These are phyloP conservation scores for Pezicula rhizophila DNA, from an alignment of 2,329 filamentous ascomycete species.

Conservation along the genomic window DNA sequence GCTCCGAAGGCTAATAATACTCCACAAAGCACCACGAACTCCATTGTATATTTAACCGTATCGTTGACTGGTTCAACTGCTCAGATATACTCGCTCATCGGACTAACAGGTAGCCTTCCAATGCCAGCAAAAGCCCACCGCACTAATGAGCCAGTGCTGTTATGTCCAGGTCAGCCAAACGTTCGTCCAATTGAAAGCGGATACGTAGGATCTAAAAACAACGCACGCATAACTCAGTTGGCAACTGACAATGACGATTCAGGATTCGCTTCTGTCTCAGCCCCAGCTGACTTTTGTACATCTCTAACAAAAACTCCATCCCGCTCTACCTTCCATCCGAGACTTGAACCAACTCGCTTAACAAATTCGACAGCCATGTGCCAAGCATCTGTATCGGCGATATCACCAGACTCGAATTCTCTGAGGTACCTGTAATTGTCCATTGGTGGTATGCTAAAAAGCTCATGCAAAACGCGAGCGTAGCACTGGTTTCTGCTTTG, in stretches of 20 bases:
- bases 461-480: constrained; percentile 20
- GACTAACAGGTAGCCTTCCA: constrained; percentile 17
- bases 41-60: no score
- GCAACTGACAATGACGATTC: constrained; percentile 21
- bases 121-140: constrained; percentile 25
- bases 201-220: background rate
- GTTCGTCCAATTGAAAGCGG: background rate
- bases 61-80: no score
- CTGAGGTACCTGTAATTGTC: constrained; percentile 37
- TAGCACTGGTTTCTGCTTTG: constrained; percentile 26
- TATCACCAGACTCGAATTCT: constrained; percentile 45
- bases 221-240: constrained; percentile 5
- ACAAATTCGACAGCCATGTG: constrained; percentile 37
- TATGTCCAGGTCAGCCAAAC: constrained; percentile 5
- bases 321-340: constrained; percentile 37
- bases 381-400: constrained; percentile 40
- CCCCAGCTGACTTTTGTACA: constrained; percentile 2
- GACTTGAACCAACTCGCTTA: constrained; percentile 27
- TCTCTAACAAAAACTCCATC: constrained; percentile 40
- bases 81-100: constrained; percentile 14
- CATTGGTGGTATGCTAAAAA: constrained; percentile 21
- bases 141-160: constrained; percentile 16
- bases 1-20: no score
- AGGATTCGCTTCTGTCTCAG: constrained; percentile 7
- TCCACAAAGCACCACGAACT: no score